These are phyloP conservation scores for Trametes pubescens DNA, from an alignment of 1,284 basidiomycete species.

Conservation along the genomic window DNA sequence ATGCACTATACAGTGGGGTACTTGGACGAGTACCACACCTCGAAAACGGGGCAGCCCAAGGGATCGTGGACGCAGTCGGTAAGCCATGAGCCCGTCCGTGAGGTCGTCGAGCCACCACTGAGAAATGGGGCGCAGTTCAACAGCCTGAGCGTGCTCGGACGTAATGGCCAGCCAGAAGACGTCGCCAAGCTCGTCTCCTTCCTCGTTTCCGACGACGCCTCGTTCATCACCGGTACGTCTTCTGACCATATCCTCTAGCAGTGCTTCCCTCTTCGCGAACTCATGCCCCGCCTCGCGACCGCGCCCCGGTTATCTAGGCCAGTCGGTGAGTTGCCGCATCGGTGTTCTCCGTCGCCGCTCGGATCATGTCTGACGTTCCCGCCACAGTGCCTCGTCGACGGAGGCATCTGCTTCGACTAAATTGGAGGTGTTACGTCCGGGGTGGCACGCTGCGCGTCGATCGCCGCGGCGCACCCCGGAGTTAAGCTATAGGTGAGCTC, in stretches of 20 bases:
- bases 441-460: neutral
- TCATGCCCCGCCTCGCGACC: too few relatives aligned
- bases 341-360: neutral
- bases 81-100: constrained; percentile 19
- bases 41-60: constrained; percentile 46
- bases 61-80: constrained; percentile 56
- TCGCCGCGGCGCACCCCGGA: neutral
- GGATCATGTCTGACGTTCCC: neutral
- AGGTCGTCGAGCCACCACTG: too few relatives aligned
- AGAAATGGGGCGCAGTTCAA: constrained; percentile 6
- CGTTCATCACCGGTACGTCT: constrained; percentile 46
- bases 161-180: constrained; percentile 42
- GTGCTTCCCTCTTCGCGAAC: neutral
- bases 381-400: constrained; percentile 26
- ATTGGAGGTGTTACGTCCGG: neutral
- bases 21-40: constrained; percentile 30
- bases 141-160: constrained; percentile 26
- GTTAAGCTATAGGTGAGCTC: neutral
- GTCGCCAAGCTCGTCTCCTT: constrained; percentile 49
- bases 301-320: constrained; percentile 8
- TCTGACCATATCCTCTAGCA: neutral
- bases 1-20: constrained; percentile 14
- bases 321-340: constrained; percentile 18
- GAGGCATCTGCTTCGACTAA: constrained; percentile 28
- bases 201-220: constrained; percentile 44